phyloP scores from a whole-genome alignment of 2,329 filamentous ascomycete genomes.

The Pleurostoma richardsiae region DNA sequence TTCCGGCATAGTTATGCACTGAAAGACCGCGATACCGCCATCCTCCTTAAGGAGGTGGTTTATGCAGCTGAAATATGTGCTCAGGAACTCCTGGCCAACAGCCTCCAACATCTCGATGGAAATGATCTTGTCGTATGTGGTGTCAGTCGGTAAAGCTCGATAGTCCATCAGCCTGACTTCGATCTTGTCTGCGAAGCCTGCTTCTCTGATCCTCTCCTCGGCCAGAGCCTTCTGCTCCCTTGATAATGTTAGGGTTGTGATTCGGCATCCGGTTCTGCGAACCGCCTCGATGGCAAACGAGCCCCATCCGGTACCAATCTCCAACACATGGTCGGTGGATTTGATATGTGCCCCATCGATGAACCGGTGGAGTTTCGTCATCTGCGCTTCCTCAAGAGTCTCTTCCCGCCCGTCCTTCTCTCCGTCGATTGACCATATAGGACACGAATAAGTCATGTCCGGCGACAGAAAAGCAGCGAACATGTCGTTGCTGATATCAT shows the following conservation, averaged over 20 bases:
- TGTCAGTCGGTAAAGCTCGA: conserved; percentile 48
- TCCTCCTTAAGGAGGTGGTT: conserved; percentile 59
- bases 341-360: conserved; percentile 62
- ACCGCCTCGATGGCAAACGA: conserved; percentile 69
- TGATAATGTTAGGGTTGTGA: conserved; percentile 65
- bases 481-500: conserved; percentile 73
- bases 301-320: conserved; percentile 74
- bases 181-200: conserved; percentile 56
- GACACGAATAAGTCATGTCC: conserved; percentile 75
- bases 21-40: conserved; percentile 64
- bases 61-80: conserved; percentile 62
- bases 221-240: conserved; percentile 65
- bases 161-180: conserved; percentile 67
- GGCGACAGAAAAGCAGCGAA: conserved; percentile 67
- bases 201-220: conserved; percentile 57
- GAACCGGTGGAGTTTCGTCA: conserved; percentile 61
- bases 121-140: conserved; percentile 63
- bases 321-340: conserved; percentile 61
- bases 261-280: conserved; percentile 57
- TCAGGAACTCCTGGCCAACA: conserved; percentile 62
- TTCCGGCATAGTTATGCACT: conserved; percentile 75
- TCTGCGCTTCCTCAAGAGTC: conserved; percentile 59
- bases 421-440: conserved; percentile 53
- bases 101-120: conserved; percentile 77
- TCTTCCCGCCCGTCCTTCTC: conserved; percentile 41